Conservation (phyloP, 2,329 filamentous ascomycete genomes). For the Arthroderma uncinatum region DNA sequence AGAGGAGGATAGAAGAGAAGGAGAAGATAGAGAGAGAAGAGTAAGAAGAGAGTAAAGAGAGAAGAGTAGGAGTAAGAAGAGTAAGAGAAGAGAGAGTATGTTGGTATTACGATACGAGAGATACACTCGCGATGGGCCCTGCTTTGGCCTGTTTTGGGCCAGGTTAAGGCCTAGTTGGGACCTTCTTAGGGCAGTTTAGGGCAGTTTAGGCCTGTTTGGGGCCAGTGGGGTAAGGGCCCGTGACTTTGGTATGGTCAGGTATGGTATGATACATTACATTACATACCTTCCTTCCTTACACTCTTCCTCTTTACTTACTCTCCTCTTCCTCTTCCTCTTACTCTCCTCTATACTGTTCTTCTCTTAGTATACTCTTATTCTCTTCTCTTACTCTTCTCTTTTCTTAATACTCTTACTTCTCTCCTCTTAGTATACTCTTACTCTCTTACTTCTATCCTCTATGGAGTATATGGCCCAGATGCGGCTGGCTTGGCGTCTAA, state of each 20-base stretch:
- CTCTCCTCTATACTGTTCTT: not conserved
- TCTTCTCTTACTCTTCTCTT: not conserved
- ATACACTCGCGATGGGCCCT: not conserved
- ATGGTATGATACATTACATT: not conserved
- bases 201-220: not conserved
- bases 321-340: not conserved
- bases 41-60: not conserved
- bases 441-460: not conserved
- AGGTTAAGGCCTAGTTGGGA: not conserved
- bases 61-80: not conserved
- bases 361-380: not conserved
- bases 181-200: not conserved
- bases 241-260: not conserved
- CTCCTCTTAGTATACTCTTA: not conserved
- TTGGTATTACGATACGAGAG: not conserved
- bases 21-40: constrained; percentile 1
- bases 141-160: not conserved
- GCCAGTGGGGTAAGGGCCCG: not conserved
- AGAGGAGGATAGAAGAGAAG: not conserved
- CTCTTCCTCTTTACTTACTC: not conserved
- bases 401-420: not conserved
- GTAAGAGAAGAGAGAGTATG: not conserved
- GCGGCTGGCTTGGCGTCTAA: not conserved
- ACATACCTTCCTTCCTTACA: not conserved
- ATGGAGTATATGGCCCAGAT: not conserved